Conservation (phyloP, 2,329 filamentous ascomycete genomes). For the Calonectria henricotiae region DNA sequence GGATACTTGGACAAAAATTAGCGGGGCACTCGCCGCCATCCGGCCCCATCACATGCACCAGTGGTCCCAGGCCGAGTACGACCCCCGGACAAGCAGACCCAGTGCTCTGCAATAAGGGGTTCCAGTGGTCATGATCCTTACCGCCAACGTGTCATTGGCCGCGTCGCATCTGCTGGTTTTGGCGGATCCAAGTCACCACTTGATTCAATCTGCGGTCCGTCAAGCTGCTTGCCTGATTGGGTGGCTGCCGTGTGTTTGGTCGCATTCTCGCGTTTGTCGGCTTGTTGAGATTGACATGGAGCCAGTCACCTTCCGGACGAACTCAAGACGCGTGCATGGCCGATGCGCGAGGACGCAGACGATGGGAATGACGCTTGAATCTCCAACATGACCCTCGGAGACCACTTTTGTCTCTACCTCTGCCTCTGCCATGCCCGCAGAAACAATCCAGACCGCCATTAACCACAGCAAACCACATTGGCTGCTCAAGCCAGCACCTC, state of each 20-base stretch:
- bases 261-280: constrained; percentile 15
- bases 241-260: constrained; percentile 7
- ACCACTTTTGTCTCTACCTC: too few species aligned
- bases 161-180: constrained; percentile 22
- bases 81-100: constrained; percentile 2
- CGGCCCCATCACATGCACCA: constrained; percentile 49
- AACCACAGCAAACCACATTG: neutral
- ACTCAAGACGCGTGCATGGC: constrained; percentile 1
- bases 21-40: constrained; percentile 47
- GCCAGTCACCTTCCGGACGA: neutral
- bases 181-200: neutral
- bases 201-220: neutral
- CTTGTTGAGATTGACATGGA: neutral
- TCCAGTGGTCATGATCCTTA: constrained; percentile 3
- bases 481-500: neutral
- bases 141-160: constrained; percentile 9
- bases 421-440: neutral
- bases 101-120: neutral
- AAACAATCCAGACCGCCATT: constrained; percentile 1
- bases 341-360: constrained; percentile 6
- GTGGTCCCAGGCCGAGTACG: constrained; percentile 24
- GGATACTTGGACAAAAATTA: constrained; percentile 56
- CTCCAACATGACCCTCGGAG: too few species aligned
- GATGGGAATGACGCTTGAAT: neutral
- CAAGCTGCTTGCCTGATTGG: neutral